phyloP scores from a whole-genome alignment of 2,329 filamentous ascomycete genomes.

The Paecilomyces fulvus region DNA sequence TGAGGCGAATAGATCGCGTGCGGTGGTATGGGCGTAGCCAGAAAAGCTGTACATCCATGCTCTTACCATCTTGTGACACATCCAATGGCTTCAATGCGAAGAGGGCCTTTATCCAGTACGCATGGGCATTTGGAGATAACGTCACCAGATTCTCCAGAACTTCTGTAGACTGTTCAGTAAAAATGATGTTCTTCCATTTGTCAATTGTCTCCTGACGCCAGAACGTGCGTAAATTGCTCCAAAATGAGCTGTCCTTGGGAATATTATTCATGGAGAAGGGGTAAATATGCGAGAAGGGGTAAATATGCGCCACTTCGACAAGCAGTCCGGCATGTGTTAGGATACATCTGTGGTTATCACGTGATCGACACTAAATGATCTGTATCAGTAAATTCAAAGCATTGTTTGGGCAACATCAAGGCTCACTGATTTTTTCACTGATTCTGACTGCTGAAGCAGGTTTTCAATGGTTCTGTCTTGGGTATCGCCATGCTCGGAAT shows the following conservation, averaged over 20 bases:
- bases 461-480: background rate
- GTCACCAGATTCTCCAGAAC: background rate
- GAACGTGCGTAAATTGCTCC: background rate
- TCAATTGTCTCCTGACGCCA: background rate
- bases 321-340: background rate
- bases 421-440: background rate
- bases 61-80: background rate
- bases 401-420: background rate
- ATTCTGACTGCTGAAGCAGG: background rate
- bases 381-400: background rate
- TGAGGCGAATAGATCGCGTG: background rate
- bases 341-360: background rate
- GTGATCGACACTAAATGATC: background rate
- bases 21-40: conserved; percentile 1
- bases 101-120: background rate
- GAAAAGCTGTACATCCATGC: background rate
- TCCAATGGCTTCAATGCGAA: conserved; percentile 3
- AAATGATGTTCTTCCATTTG: background rate
- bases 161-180: background rate
- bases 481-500: background rate
- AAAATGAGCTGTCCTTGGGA: background rate
- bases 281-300: background rate
- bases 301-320: background rate
- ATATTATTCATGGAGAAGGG: background rate
- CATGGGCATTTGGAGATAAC: conserved; percentile 1